Evolutionary conservation across 192 early-diverging fungal species (phyloP).

Genomic region (Rhizophagus prolifer): DNA sequence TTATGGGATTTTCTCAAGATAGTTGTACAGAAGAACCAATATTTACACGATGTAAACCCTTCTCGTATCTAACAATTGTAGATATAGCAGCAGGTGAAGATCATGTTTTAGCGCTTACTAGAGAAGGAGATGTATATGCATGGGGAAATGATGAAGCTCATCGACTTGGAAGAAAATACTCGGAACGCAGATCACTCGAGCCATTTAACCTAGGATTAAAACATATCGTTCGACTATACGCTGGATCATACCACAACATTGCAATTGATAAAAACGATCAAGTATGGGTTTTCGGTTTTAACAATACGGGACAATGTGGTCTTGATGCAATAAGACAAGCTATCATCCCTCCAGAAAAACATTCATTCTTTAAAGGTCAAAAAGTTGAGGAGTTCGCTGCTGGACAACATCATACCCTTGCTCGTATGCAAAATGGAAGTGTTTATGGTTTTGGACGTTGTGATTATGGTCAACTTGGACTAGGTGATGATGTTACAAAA

Average conservation of each 20-base stretch:
- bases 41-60: slow-evolving; percentile 59
- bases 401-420: slow-evolving; percentile 84
- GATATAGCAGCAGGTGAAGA: slow-evolving; percentile 82
- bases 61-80: slow-evolving; percentile 60
- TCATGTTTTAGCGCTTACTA: slow-evolving; percentile 77
- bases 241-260: slow-evolving; percentile 85
- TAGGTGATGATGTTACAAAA: too few relatives aligned
- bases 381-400: slow-evolving; percentile 63
- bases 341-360: slow-evolving; percentile 54
- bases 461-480: slow-evolving; percentile 85
- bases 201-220: slow-evolving; percentile 54
- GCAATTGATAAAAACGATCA: slow-evolving; percentile 65
- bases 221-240: slow-evolving; percentile 64
- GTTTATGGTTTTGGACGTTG: slow-evolving; percentile 87
- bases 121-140: slow-evolving; percentile 73
- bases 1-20: slow-evolving; percentile 40
- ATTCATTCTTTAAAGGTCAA: slow-evolving; percentile 44
- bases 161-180: slow-evolving; percentile 83
- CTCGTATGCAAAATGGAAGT: slow-evolving; percentile 64
- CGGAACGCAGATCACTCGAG: slow-evolving; percentile 68
- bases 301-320: slow-evolving; percentile 89
- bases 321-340: slow-evolving; percentile 25
- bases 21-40: slow-evolving; percentile 62
- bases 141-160: slow-evolving; percentile 91
- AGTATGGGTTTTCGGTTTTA: slow-evolving; percentile 86